Base-by-base conservation (phyloP, 306 rosid species). In the Styphnolobium japonicum region DNA sequence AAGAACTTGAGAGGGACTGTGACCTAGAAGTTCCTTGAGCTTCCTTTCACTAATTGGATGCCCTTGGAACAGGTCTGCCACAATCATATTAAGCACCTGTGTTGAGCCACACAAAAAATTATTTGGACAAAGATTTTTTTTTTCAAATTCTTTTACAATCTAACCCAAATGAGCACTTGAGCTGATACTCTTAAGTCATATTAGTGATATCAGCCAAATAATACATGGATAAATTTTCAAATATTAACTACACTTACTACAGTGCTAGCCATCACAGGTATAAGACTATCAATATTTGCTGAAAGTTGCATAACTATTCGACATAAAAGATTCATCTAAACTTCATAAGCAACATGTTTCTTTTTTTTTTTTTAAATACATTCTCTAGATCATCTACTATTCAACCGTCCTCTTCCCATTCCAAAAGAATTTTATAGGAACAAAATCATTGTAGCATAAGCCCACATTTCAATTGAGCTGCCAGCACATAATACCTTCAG, bases 41-140 rank as follows among this genome's bases (percentile, higher is more conserved):
- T 94, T 94, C 58, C 93, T 92, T 84, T 94, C 84, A 87, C 97
- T 86, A 67, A 94, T 85, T 6, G 97, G 97, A 86, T 94, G 98
- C 66, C 96, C 98, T 83, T 90, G 78, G 72, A 94, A 94, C 81
- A 94, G 81, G 88, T 92, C 93, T 74, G 87, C 92, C n/a, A 94
- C 90, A 11, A 94, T 92, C 93, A 92, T 78, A 71, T 94, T 94
- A 51, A 94, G 94, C 67, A 94, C 98, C 98, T 94, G 92, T n/a
- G 9, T 53, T 58, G 8, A 75, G 14, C 39, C 16, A 72, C 36
- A 80, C 67, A 36, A 33, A 67, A 62, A 56, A n/a, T 10, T 29
- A 40, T 49, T n/a, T 33, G 22, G 43, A 25, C 71, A 63, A 46
- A 68, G 29, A 22, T 11, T 25, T 64, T 71, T n/a, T n/a, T n/a